Conservation (phyloP, 177 flowering plant genomes). For the Vitis hybrid region DNA sequence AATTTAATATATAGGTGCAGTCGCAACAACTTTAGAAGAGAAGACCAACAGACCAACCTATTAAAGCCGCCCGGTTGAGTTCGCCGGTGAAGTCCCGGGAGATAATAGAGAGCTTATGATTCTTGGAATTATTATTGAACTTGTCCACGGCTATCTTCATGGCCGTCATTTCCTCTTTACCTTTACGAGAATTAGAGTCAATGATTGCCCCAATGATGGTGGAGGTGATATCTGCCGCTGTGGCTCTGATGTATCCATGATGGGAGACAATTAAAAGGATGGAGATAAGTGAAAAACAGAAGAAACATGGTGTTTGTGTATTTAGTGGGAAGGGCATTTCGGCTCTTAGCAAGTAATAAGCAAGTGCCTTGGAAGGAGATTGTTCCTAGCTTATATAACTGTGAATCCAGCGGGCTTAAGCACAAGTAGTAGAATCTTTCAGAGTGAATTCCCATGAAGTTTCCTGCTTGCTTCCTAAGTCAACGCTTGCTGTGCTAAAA, state of each 20-base stretch:
- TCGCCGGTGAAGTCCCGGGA: too few relatives aligned
- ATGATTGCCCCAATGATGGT: slow-evolving; percentile 42
- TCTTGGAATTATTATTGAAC: slow-evolving; percentile 23
- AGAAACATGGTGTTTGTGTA: background rate
- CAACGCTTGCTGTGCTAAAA: too few relatives aligned
- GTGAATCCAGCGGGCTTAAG: too few relatives aligned
- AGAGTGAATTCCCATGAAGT: too few relatives aligned
- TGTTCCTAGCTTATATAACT: too few relatives aligned
- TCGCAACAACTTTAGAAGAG: too few relatives aligned
- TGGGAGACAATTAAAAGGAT: slow-evolving; percentile 8
- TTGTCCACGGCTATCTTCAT: slow-evolving; percentile 37
- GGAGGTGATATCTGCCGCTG: background rate
- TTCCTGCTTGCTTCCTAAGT: too few relatives aligned
- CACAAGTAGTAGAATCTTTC: too few relatives aligned
- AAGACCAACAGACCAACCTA: too few relatives aligned
- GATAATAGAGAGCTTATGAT: slow-evolving; percentile 13
- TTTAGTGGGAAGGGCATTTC: background rate
- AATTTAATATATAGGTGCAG: too few relatives aligned
- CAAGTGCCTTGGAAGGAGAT: too few relatives aligned
- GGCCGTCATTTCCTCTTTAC: slow-evolving; percentile 43
- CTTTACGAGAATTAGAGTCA: slow-evolving; percentile 34
- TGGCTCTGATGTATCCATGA: background rate
- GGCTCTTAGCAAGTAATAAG: background rate
- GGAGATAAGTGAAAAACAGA: background rate
- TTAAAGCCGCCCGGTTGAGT: too few relatives aligned